Percentiles rank a stretch among this genome's conserved stretches.
These are phyloP conservation scores for Botrytis aclada DNA, from an alignment of 2,329 filamentous ascomycete genomes.

Conservation along the genomic window DNA sequence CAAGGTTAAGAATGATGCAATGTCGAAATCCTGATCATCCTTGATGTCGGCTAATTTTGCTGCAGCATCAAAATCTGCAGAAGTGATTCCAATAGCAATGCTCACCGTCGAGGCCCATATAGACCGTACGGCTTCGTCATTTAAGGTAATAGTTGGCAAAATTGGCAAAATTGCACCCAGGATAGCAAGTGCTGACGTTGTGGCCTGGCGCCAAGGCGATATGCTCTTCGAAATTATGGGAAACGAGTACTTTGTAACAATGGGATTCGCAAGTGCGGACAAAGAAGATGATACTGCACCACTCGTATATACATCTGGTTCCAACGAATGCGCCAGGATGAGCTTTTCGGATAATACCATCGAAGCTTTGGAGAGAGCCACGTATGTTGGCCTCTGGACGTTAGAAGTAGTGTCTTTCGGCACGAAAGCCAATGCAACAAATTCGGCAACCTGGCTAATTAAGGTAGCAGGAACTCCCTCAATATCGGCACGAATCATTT, in stretches of 20 bases:
- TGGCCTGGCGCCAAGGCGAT: conserved; percentile 78
- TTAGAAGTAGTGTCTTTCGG: conserved; percentile 37
- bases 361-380: conserved; percentile 81
- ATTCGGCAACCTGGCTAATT: conserved; percentile 65
- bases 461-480: conserved; percentile 64
- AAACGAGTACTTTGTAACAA: conserved; percentile 79
- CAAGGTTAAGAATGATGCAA: conserved; percentile 67
- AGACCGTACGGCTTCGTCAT: conserved; percentile 47
- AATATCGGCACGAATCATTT: conserved; percentile 64
- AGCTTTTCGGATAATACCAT: conserved; percentile 68
- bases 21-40: conserved; percentile 78
- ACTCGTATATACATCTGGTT: conserved; percentile 66
- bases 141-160: conserved; percentile 48
- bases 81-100: conserved; percentile 66
- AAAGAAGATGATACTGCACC: conserved; percentile 65
- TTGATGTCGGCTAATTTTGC: conserved; percentile 47
- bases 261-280: conserved; percentile 63
- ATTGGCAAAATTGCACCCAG: conserved; percentile 63
- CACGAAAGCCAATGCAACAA: conserved; percentile 67
- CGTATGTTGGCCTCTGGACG: conserved; percentile 67
- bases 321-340: conserved; percentile 55
- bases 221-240: conserved; percentile 65
- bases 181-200: conserved; percentile 65
- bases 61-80: conserved; percentile 56
- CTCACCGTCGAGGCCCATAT: conserved; percentile 71